These are phyloP conservation scores for Hydnum rufescens DNA, from an alignment of 768 basidiomycete genomes.

Conservation along the genomic window DNA sequence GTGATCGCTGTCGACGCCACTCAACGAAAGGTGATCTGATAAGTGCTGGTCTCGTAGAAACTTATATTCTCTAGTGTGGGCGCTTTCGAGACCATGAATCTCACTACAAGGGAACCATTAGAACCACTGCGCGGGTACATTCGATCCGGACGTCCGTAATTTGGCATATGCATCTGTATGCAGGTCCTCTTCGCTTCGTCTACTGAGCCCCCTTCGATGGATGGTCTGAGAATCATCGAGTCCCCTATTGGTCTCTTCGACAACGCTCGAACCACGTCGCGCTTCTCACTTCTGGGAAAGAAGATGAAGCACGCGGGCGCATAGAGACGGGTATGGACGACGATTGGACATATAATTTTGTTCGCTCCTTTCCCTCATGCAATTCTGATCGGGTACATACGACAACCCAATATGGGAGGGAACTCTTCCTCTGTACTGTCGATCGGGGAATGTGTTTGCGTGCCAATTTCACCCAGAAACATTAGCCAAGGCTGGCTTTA, in stretches of 20 bases:
- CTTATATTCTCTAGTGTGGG: slow-evolving; percentile 97
- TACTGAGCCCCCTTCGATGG: slow-evolving; percentile 40
- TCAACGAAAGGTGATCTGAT: not conserved
- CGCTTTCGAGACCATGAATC: slow-evolving; percentile 62
- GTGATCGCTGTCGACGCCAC: too few relatives aligned
- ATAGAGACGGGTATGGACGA: slow-evolving; percentile 28
- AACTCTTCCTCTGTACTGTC: slow-evolving; percentile 73
- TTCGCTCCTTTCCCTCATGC: slow-evolving; percentile 37
- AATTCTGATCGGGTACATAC: slow-evolving; percentile 49
- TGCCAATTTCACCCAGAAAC: slow-evolving; percentile 99
- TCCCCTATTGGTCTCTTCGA: slow-evolving; percentile 53
- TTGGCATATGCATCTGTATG: slow-evolving; percentile 97
- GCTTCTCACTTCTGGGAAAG: slow-evolving; percentile 22
- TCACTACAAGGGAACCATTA: slow-evolving; percentile 49
- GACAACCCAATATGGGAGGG: slow-evolving; percentile 84
- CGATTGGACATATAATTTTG: slow-evolving; percentile 68
- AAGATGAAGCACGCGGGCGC: slow-evolving; percentile 17
- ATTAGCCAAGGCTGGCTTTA: slow-evolving; percentile 71
- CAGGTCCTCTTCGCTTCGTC: slow-evolving; percentile 86
- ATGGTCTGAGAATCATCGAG: slow-evolving; percentile 56
- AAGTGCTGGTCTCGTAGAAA: slow-evolving; percentile 29
- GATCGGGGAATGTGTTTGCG: slow-evolving; percentile 72
- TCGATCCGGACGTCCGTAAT: slow-evolving; percentile 74
- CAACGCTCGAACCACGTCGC: slow-evolving; percentile 53
- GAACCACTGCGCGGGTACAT: slow-evolving; percentile 71